Base-by-base conservation (phyloP, 305 asterid genomes). In the Fraxinus dipetala region DNA sequence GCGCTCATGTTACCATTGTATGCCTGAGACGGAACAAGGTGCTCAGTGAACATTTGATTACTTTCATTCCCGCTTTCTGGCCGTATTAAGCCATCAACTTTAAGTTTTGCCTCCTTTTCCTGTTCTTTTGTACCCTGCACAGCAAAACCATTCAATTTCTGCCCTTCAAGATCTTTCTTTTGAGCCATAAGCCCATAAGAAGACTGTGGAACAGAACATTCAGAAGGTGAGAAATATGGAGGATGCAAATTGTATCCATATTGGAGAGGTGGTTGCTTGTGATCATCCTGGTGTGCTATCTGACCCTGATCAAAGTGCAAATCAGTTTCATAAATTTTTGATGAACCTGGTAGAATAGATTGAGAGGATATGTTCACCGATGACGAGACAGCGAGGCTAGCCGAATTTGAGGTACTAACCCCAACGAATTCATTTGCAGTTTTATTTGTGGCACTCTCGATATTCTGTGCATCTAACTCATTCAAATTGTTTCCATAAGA, bases 401-500 rank as follows among this genome's bases (percentile, higher is more conserved):
- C 79, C 79, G 83, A 69, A 79, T 81, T 83, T 67, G 85, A 73
- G 85, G 82, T 82, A 79, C 81, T 80, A 28, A 72, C 79, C 75
- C 87, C 90, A 82, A 31, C 78, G 72, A 86, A 83, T 80, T 85
- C 90, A 79, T 83, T 43, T 76, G 90, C 73, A 76, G 83, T 79
- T 84, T 85, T 84, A 86, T 73, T 61, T 20, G 92, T 70, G 77
- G 86, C 89, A 80, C 79, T 83, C 78, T 79, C 90, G 30, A 51
- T 80, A 85, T 87, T 88, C 38, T 82, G 75, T 48, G 80, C 78
- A 85, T 91, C 91, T 84, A 92, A 78, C 83, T 90, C 91, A 81
- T 86, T 89, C 80, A 91, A 85, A 76, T 86, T 89, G 88, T 87
- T 91, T 7, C 89, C 90, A 2, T 90, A 90, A 76, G 89, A 85